Evolutionary conservation across 2,329 filamentous ascomycete species (phyloP).

Genomic region (Clonostachys chloroleuca): DNA sequence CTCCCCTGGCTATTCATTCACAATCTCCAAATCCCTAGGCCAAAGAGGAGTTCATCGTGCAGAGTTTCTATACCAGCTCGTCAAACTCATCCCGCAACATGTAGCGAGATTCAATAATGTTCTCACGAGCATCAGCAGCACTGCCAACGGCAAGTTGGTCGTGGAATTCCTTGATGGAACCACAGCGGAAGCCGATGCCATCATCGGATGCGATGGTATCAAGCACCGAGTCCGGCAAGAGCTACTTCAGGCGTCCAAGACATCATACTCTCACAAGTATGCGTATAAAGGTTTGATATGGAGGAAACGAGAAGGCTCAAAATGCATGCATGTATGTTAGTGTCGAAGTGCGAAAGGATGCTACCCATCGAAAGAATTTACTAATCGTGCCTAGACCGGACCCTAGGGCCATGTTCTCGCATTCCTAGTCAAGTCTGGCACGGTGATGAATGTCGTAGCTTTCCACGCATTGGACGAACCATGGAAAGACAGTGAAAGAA

Average conservation of each 20-base stretch:
- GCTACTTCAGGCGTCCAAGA: conserved; percentile 2
- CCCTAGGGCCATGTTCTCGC: conserved; percentile 51
- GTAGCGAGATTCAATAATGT: conserved; percentile 3
- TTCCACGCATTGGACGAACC: conserved; percentile 22
- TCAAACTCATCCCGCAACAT: conserved; percentile 3
- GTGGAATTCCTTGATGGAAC: conserved; percentile 23
- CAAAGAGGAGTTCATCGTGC: conserved; percentile 10
- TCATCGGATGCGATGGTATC: conserved; percentile 62
- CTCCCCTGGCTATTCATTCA: conserved; percentile 18
- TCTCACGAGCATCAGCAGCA: neutral
- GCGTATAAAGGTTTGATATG: conserved; percentile 42
- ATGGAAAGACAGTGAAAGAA: conserved; percentile 15
- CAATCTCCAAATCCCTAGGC: conserved; percentile 16
- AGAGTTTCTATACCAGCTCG: conserved; percentile 6
- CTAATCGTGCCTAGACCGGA: conserved; percentile 23
- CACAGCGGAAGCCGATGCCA: conserved; percentile 24
- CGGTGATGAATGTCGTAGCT: conserved; percentile 51
- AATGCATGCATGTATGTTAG: conserved; percentile 19
- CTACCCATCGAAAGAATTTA: too few species aligned
- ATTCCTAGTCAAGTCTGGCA: conserved; percentile 51
- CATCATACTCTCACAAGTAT: conserved; percentile 48
- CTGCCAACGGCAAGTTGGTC: neutral
- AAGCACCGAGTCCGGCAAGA: conserved; percentile 45
- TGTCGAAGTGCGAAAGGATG: neutral
- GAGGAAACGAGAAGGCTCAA: conserved; percentile 30